Percentiles rank a stretch among this genome's conserved stretches.
These are phyloP conservation scores for Massospora cicadina DNA, from an alignment of 371 early-diverging fungal genomes.

Conservation along the genomic window DNA sequence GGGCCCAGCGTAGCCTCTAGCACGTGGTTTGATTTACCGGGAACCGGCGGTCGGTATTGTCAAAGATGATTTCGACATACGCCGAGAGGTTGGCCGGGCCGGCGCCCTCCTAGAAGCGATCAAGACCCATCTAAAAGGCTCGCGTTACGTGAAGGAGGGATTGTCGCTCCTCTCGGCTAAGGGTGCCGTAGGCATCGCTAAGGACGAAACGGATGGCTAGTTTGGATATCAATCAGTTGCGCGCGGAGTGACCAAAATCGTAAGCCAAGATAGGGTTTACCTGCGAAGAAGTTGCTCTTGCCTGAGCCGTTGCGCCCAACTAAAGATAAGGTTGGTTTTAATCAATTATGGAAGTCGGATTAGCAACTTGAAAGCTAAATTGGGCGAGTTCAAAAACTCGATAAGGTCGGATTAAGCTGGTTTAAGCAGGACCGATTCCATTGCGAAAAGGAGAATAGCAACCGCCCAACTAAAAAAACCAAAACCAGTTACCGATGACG, in stretches of 20 bases:
- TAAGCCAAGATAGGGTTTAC: no score
- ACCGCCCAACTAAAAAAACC: no score
- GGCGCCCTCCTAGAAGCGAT: slow-evolving; percentile 56
- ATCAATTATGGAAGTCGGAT: no score
- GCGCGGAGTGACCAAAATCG: no score
- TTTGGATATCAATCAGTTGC: slow-evolving; percentile 10
- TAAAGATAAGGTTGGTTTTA: slow-evolving; percentile 17
- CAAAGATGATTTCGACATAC: slow-evolving; percentile 94
- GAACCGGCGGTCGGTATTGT: slow-evolving; percentile 87
- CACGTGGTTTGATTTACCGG: slow-evolving; percentile 35
- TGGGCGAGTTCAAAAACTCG: no score
- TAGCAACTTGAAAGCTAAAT: not conserved
- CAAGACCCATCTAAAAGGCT: not conserved
- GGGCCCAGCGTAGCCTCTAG: slow-evolving; percentile 3
- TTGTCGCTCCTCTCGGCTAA: slow-evolving; percentile 87
- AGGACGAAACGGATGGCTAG: slow-evolving; percentile 94
- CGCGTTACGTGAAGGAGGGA: slow-evolving; percentile 68
- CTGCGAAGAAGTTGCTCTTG: slow-evolving; percentile 97
- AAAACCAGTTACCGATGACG: slow-evolving; percentile 62
- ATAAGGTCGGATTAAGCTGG: no score
- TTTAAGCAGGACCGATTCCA: no score
- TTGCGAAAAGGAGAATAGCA: no score
- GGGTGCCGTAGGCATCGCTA: slow-evolving; percentile 82
- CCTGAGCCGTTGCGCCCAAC: slow-evolving; percentile 99
- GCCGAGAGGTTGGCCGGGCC: slow-evolving; percentile 89